phyloP scores from a whole-genome alignment of 2,329 filamentous ascomycete species.

The Trichoderma koningiopsis region DNA sequence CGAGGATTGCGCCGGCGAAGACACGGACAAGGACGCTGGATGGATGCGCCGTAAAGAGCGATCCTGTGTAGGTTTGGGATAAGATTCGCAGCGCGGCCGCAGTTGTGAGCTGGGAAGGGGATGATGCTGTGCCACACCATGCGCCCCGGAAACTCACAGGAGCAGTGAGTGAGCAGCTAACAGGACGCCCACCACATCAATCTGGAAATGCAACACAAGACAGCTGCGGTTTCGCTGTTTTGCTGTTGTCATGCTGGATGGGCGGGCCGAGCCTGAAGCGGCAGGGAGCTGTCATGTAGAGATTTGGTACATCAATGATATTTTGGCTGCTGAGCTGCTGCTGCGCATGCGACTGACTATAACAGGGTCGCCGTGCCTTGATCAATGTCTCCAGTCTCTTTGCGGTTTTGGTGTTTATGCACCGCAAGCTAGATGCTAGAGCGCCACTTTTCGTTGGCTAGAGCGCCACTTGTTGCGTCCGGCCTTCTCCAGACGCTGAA shows the following conservation, averaged over 20 bases:
- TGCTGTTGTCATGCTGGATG: background rate
- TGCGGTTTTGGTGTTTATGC: background rate
- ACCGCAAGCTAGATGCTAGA: background rate
- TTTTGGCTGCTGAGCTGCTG: too few species aligned
- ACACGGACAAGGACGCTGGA: background rate
- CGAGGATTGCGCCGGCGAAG: background rate
- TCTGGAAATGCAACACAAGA: conserved; percentile 10
- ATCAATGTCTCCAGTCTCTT: background rate
- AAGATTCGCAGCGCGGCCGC: conserved; percentile 21
- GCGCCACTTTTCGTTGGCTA: background rate
- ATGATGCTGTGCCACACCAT: conserved; percentile 16
- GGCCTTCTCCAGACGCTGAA: conserved; percentile 25
- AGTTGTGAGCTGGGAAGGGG: conserved; percentile 14
- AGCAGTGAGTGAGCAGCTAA: background rate
- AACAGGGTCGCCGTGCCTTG: background rate
- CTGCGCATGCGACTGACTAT: too few species aligned
- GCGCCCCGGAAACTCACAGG: conserved; percentile 1
- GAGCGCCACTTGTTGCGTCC: too few species aligned
- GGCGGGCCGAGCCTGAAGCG: background rate
- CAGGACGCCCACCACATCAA: background rate
- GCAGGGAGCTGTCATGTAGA: background rate
- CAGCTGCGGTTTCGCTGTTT: background rate
- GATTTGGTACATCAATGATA: too few species aligned
- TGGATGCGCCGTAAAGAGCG: background rate
- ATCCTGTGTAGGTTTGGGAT: background rate